phyloP scores from a whole-genome alignment of 805 yeast species.

The Metschnikowia orientalis region DNA sequence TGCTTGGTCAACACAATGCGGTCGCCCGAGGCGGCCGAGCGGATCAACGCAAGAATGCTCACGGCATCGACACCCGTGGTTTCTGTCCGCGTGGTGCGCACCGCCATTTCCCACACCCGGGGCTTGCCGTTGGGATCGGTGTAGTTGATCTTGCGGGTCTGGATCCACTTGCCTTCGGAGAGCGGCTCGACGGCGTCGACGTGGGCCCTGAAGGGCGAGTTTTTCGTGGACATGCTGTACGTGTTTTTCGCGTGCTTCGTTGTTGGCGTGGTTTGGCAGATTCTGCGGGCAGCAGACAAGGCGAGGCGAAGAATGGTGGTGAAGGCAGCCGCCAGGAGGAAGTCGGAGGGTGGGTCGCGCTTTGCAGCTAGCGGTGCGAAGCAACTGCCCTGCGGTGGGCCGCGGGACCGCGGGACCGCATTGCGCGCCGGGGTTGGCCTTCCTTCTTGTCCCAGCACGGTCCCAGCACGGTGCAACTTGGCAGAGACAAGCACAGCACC shows the following conservation, averaged over 20 bases:
- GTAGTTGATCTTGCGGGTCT: slow-evolving; percentile 62
- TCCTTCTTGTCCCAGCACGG: too few species aligned
- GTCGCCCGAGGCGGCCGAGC: slow-evolving; percentile 36
- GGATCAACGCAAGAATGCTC: slow-evolving; percentile 74
- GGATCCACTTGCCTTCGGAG: slow-evolving; percentile 41
- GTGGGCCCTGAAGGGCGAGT: slow-evolving; percentile 35
- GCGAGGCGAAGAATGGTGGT: slow-evolving; percentile 3
- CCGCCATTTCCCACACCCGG: slow-evolving; percentile 90
- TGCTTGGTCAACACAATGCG: slow-evolving; percentile 72
- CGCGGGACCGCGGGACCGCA: too few species aligned
- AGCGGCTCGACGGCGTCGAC: slow-evolving; percentile 32
- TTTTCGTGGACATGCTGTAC: slow-evolving; percentile 6
- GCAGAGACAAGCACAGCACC: too few species aligned
- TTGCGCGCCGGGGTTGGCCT: too few species aligned
- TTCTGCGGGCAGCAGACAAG: too few species aligned
- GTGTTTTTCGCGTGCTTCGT: too few species aligned
- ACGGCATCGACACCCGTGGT: slow-evolving; percentile 76
- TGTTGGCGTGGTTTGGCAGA: too few species aligned
- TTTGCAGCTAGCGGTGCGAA: too few species aligned
- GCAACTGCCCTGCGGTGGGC: too few species aligned
- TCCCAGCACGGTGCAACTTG: too few species aligned
- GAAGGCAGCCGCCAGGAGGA: too few species aligned
- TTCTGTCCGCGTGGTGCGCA: slow-evolving; percentile 66
- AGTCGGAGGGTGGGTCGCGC: too few species aligned
- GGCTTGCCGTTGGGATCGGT: slow-evolving; percentile 61